Evolutionary conservation across 441 rosid genomes (phyloP), one percentile per base, ranked within the genome.

Genomic region (Corymbia calophylla): DNA sequence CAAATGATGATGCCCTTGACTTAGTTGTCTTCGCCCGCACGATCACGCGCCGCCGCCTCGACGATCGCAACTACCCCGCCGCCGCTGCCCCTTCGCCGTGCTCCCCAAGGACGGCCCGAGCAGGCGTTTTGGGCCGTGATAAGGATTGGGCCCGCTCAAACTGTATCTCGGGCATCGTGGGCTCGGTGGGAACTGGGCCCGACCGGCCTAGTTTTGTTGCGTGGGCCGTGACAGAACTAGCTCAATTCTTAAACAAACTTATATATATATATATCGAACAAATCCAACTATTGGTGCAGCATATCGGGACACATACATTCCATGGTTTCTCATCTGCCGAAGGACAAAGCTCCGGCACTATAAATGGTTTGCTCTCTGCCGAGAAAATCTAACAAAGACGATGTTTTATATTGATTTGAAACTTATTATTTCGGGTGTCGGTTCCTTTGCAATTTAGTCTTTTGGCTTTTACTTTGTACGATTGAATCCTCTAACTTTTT

Each of bases 401-500:
- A 35, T 18, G 27, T 35, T 18, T 27, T 35, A 3, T 35, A 70
- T 35, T 1, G 27, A 35, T 35, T 3, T 10, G 48, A 32, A 70
- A 70, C 15, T 70, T 70, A 18, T 4, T 19, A 5, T 9, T 18
- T 19, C 16, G 48, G 48, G 23, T 31, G 16, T 70, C 4, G 8
- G 27, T 10, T 47, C 35, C 19, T 19, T 39, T 15, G 0, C 8
- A 70, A 35, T 19, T 9, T 70, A 70, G 25, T 35, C 27, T 27
- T 19, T 0, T 0, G 0, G 14, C 81, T 18, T 70, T 35, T 35
- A 35, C 14, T 10, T 35, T 15, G 8, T 35, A 27, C 4, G 3
- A 35, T 3, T 4, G 1, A 11, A 21, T 19, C 48, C 48, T 70
- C 16, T 5, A 19, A 70, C 5, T 3, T 39, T 35, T 10, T 70